Conservation (phyloP, 23 red algal genomes). For the Rhodosorus marinus region DNA sequence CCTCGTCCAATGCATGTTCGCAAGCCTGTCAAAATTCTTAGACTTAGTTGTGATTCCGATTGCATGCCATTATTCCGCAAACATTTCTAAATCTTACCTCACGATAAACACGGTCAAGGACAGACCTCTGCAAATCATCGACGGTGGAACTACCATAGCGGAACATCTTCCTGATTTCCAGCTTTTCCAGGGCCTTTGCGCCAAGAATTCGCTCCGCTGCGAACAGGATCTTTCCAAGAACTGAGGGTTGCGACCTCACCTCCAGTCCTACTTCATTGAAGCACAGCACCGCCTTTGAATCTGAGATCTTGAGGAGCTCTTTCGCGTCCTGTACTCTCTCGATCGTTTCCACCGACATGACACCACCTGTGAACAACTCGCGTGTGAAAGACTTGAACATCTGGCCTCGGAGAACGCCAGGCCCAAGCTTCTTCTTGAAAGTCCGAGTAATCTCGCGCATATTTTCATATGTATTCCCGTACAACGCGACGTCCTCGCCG, state of each 20-base stretch:
- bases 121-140: too few species aligned
- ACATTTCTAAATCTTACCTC: too few species aligned
- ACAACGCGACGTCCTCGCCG: background rate
- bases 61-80: too few species aligned
- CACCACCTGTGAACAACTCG: conserved; percentile 19
- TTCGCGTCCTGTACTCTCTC: background rate
- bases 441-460: background rate
- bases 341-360: background rate
- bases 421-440: conserved; percentile 5
- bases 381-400: background rate
- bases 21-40: too few species aligned
- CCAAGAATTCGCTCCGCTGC: conserved; percentile 20
- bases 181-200: too few species aligned
- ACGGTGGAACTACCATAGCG: too few species aligned
- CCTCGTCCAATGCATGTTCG: too few species aligned
- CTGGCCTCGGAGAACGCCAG: background rate
- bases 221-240: conserved; percentile 66
- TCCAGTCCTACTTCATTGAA: conserved; percentile 7
- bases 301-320: conserved; percentile 1
- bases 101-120: too few species aligned
- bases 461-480: background rate
- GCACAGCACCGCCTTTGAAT: background rate
- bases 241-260: conserved; percentile 8
- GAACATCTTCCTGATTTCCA: too few species aligned
- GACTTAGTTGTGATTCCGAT: too few species aligned